Base-by-base conservation (phyloP, 495 filamentous ascomycete species). In the Coniosporium apollinis region DNA sequence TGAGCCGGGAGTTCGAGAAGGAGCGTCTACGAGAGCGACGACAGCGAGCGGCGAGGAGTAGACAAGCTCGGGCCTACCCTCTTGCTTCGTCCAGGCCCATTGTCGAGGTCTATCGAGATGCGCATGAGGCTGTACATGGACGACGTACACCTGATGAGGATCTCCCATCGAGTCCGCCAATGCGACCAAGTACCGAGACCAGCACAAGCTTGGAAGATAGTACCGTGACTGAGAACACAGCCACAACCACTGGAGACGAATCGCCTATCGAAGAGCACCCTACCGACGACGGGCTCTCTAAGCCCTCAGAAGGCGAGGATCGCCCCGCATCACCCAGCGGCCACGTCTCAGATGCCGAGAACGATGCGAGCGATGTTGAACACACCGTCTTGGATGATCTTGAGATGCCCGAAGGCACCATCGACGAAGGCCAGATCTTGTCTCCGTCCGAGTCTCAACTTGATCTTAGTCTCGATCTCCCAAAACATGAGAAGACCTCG, bases 1-100 rank as follows among this genome's bases (percentile, higher is more conserved):
- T 99, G 22, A 92, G 83, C 39, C 78, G 86, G 4, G 91, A 99
- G 45, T 96, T 97, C 44, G 86, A 99, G 48, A 91, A 85, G 50
- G 87, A 96, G 60, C 67, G 91, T 24, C 68, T 86, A 32, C 79
- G 78, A 38, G 86, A 99, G 48, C 70, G 78, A 49, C 74, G 74
- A 32, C 78, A 85, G 47, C 67, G 82, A 38, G 79, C 79, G 28
- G 79, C 81, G n/a, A 82, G 75, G 45, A 77, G 74, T 48, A 72
- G 74, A 11, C 76, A 82, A 48, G 74, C 80, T 0, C 72, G 86
- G 36, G 84, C 82, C 14, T 85, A 84, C 47, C 89, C 87, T 11
- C 71, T 86, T 38, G 77, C 84, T 10, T 84, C 82, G n/a, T 91
- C 87, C 16, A 89, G 84, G 50, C 84, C 91, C 1, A 86, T 91